phyloP scores from a whole-genome alignment of 768 basidiomycete genomes.

The Suillus variegatus region DNA sequence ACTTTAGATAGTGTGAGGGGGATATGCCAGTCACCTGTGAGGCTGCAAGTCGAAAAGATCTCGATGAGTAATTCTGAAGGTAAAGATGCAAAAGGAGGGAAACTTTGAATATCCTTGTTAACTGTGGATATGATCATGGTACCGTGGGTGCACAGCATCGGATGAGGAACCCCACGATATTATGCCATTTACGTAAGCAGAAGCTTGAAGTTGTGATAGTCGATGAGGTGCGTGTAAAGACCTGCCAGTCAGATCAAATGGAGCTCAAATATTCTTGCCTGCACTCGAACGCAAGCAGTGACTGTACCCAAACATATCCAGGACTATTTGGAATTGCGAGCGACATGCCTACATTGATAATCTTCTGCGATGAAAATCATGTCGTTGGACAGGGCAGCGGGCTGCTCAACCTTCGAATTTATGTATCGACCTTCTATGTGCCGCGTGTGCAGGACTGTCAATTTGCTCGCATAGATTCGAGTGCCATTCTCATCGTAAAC shows the following conservation, averaged over 20 bases:
- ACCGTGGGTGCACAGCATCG: background rate
- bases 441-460: too few relatives aligned
- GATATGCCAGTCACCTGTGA: conserved; percentile 43
- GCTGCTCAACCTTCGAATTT: background rate
- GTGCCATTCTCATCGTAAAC: background rate
- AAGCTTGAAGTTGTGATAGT: background rate
- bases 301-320: background rate
- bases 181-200: conserved; percentile 1
- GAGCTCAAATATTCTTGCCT: background rate
- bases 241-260: background rate
- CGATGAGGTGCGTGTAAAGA: background rate
- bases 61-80: conserved; percentile 66
- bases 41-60: conserved; percentile 50
- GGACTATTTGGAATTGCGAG: background rate
- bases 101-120: background rate
- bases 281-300: too few relatives aligned
- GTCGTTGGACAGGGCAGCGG: background rate
- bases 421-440: background rate
- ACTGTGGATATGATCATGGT: conserved; percentile 2
- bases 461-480: background rate
- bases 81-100: conserved; percentile 32
- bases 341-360: background rate
- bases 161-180: background rate
- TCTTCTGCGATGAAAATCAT: background rate
- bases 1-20: conserved; percentile 54